Evolutionary conservation across 2,329 filamentous ascomycete genomes (phyloP).

Genomic region (Colletotrichum noveboracense): DNA sequence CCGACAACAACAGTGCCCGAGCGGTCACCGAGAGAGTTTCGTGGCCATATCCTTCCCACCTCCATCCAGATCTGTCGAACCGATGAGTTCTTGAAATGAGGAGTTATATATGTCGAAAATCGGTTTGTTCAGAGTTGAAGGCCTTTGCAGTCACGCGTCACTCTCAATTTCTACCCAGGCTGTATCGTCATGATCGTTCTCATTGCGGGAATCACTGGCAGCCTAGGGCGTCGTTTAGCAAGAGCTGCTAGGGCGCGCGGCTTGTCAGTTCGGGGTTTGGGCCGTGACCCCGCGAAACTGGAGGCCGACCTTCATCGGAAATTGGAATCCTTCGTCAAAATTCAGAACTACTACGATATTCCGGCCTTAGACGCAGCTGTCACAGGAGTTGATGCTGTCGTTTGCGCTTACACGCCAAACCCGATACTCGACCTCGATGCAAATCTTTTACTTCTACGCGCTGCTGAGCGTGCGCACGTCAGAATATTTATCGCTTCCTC

Average conservation of each 20-base stretch:
- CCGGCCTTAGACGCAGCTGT: conserved; percentile 35
- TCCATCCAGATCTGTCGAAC: neutral
- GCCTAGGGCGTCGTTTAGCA: conserved; percentile 34
- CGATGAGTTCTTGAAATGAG: neutral
- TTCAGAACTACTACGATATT: conserved; percentile 31
- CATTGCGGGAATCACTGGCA: conserved; percentile 40
- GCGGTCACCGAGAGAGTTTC: neutral
- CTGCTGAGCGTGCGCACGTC: conserved; percentile 38
- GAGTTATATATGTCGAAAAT: neutral
- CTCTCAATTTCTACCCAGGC: neutral
- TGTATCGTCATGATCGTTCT: conserved; percentile 36
- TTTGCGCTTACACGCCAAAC: conserved; percentile 31
- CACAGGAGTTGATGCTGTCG: conserved; percentile 38
- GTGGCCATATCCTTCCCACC: neutral
- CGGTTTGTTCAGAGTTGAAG: neutral
- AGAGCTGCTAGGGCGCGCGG: conserved; percentile 28
- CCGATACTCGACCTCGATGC: conserved; percentile 33
- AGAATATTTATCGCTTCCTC: conserved; percentile 31
- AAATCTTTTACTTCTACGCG: conserved; percentile 38
- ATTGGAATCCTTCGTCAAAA: conserved; percentile 33
- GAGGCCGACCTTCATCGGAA: conserved; percentile 1
- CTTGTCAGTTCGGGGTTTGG: conserved; percentile 38
- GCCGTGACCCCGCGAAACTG: conserved; percentile 34
- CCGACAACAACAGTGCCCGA: neutral
- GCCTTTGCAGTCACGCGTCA: neutral